Conservation (phyloP, 495 filamentous ascomycete genomes). For the Daldinia grandis region DNA sequence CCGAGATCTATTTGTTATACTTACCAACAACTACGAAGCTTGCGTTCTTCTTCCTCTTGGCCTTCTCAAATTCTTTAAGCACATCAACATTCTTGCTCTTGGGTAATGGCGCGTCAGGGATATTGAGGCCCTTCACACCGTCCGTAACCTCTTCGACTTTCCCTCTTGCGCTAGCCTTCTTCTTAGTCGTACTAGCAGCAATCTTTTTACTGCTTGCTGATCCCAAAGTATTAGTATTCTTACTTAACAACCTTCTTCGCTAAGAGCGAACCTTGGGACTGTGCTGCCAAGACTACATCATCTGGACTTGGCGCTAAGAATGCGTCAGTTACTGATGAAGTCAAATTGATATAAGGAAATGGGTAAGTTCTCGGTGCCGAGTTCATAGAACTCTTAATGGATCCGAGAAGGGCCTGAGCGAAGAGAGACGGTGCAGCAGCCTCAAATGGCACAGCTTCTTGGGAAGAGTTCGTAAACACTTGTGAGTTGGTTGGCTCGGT, state of each 20-base stretch:
- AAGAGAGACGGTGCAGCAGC: conserved; percentile 67
- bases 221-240: conserved; percentile 53
- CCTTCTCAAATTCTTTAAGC: conserved; percentile 78
- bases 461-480: neutral
- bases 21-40: conserved; percentile 96
- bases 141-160: conserved; percentile 50
- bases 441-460: conserved; percentile 11
- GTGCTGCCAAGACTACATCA: conserved; percentile 86
- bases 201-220: conserved; percentile 57
- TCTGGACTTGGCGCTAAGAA: conserved; percentile 95
- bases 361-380: conserved; percentile 56
- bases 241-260: conserved; percentile 47
- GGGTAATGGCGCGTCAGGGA: conserved; percentile 74
- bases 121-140: conserved; percentile 66
- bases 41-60: conserved; percentile 78
- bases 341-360: conserved; percentile 59
- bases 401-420: conserved; percentile 71
- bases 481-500: conserved; percentile 4
- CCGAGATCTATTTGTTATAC: conserved; percentile 23
- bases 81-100: conserved; percentile 91
- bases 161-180: conserved; percentile 44
- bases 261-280: conserved; percentile 83
- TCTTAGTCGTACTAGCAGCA: conserved; percentile 45
- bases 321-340: conserved; percentile 57
- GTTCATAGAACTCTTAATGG: conserved; percentile 36